These are phyloP conservation scores for Nymphaea colorata DNA, from an alignment of 164 flowering plant genomes.

Conservation along the genomic window DNA sequence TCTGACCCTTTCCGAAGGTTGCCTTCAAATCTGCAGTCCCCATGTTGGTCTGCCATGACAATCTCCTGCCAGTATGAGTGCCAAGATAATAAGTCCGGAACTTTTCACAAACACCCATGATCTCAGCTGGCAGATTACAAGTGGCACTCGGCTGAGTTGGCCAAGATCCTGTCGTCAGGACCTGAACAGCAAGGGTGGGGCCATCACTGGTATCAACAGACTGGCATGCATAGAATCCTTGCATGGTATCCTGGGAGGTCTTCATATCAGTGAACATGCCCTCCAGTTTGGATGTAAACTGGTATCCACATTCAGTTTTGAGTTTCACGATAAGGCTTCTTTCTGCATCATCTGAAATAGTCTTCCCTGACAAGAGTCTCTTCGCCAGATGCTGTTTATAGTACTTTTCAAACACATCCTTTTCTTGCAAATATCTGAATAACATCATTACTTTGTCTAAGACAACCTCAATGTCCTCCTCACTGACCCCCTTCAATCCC, in stretches of 20 bases:
- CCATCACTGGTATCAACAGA: constrained; percentile 50
- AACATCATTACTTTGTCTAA: constrained; percentile 65
- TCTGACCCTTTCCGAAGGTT: constrained; percentile 67
- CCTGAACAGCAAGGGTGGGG: constrained; percentile 59
- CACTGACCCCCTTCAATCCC: constrained; percentile 49
- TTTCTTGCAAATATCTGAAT: constrained; percentile 60
- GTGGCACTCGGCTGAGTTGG: constrained; percentile 47
- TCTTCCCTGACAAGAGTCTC: constrained; percentile 46
- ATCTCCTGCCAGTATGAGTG: constrained; percentile 45
- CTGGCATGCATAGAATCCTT: constrained; percentile 39
- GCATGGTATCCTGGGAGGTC: constrained; percentile 69
- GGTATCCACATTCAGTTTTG: constrained; percentile 66
- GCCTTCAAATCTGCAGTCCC: constrained; percentile 49
- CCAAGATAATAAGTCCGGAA: constrained; percentile 46
- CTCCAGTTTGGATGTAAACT: constrained; percentile 60
- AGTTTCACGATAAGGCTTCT: constrained; percentile 60
- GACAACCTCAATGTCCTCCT: constrained; percentile 49
- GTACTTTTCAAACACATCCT: constrained; percentile 54
- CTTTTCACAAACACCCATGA: constrained; percentile 39
- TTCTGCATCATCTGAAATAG: constrained; percentile 66
- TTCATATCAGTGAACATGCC: constrained; percentile 88
- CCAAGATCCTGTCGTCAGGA: constrained; percentile 61
- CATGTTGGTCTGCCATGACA: constrained; percentile 57
- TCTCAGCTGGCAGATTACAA: constrained; percentile 65
- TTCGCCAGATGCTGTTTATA: constrained; percentile 60